Evolutionary conservation across 768 basidiomycete species (phyloP), one percentile per base, ranked within the genome.

Genomic region (Podaxis carcinomalis): DNA sequence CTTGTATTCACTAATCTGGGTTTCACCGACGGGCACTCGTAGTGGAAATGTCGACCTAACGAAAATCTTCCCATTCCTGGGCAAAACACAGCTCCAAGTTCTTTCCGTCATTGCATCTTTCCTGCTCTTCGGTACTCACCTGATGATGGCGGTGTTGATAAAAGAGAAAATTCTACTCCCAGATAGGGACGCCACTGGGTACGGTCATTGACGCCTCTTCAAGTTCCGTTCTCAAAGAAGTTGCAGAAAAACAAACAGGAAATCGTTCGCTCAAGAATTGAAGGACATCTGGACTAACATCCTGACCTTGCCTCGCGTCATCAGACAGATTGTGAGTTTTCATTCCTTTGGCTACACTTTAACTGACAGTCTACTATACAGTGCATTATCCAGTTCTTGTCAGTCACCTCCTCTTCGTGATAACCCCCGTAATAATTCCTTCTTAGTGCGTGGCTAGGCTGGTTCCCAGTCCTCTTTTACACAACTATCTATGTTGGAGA

Each of bases 401-500:
- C 69, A 67, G 86, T 73, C 27, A 5, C n/a, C 36, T 42, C 21
- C 5, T 37, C 36, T 1, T 50, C 55, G 55, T 4, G n/a, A 39
- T 36, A 10, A 51, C 3, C 49, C 47, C 7, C 19, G 21, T 56
- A 23, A 50, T 35, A 47, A 27, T 25, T 46, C 9, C 21, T 36
- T 16, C 14, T 10, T 59, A 93, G 92, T 62, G 82, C 86, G 11
- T 95, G 87, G 87, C 79, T 95, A 62, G 90, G 85, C 6, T 98
- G 96, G 96, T 97, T 96, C 68, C 95, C 95, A 0, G 75, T 94
- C 25, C 78, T 96, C 1, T 95, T 95, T 74, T 95, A 93, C 76
- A 89, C 87, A 2, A 89, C 90, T 1, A 77, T 92, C 25, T 98
- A 94, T 74, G 81, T 97, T 57, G 91, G 92, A 10, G 95, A 96